A percentile compares a stretch with the other conserved stretches of the same genome.
Evolutionary conservation across 164 flowering plant species (phyloP).

Genomic region (Paratinospora sagittata): DNA sequence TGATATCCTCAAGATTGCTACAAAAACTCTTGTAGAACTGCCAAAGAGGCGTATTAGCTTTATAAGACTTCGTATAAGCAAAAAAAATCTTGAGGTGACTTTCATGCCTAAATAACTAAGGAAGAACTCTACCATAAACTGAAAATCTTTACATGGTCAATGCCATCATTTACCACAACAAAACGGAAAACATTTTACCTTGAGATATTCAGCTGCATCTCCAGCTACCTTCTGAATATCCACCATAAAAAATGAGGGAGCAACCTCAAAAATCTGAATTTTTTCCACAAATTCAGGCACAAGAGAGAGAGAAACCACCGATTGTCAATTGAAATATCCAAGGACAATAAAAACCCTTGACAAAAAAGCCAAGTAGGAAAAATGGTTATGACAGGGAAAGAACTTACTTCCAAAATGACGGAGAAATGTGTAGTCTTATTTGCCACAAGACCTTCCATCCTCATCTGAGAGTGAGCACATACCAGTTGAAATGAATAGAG

Average conservation of each 20-base stretch:
- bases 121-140: neutral
- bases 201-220: slow-evolving; percentile 65
- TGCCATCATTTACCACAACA: neutral
- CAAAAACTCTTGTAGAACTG: slow-evolving; percentile 89
- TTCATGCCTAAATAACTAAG: neutral
- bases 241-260: slow-evolving; percentile 85
- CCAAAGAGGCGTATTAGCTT: slow-evolving; percentile 12
- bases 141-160: neutral
- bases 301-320: slow-evolving; percentile 46
- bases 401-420: slow-evolving; percentile 71
- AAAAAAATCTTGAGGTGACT: neutral
- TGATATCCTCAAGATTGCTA: slow-evolving; percentile 82
- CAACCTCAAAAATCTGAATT: slow-evolving; percentile 73
- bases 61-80: neutral
- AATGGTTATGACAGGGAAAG: neutral
- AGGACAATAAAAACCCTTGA: slow-evolving; percentile 21
- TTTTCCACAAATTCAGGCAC: neutral
- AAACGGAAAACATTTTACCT: slow-evolving; percentile 42
- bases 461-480: slow-evolving; percentile 59
- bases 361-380: slow-evolving; percentile 25
- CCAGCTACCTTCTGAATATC: slow-evolving; percentile 85
- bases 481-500: neutral
- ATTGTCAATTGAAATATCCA: neutral
- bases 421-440: slow-evolving; percentile 61
- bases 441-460: slow-evolving; percentile 90